Percentiles rank a stretch among this genome's conserved stretches.
phyloP scores from a whole-genome alignment of 2,329 filamentous ascomycete genomes.

The Aspergillus niger region DNA sequence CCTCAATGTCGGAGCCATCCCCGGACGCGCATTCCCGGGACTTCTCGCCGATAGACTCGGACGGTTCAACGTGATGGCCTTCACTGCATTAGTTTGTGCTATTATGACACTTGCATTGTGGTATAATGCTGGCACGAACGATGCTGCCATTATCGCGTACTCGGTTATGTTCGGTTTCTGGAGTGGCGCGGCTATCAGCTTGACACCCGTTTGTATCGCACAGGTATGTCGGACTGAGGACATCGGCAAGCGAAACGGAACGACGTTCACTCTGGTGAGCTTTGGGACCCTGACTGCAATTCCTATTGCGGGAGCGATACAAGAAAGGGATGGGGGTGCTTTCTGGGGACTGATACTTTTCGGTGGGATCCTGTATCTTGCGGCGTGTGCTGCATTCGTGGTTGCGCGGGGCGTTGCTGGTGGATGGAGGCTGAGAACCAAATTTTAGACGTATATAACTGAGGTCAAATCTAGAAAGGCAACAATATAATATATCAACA shows the following conservation, averaged over 20 bases:
- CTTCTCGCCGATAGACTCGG: conserved; percentile 36
- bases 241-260: conserved; percentile 29
- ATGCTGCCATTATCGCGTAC: conserved; percentile 24
- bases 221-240: conserved; percentile 34
- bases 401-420: conserved; percentile 25
- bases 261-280: conserved; percentile 27
- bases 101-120: conserved; percentile 29
- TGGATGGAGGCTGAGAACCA: conserved; percentile 22
- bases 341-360: conserved; percentile 21
- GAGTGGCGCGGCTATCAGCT: conserved; percentile 31
- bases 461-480: not conserved
- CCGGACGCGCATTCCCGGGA: conserved; percentile 36
- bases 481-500: not conserved
- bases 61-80: conserved; percentile 34
- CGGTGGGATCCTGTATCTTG: conserved; percentile 29
- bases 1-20: conserved; percentile 35
- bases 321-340: conserved; percentile 3
- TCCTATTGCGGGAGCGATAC: conserved; percentile 30
- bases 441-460: conserved; percentile 16
- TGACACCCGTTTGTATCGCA: conserved; percentile 35
- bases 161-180: conserved; percentile 27
- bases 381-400: conserved; percentile 25
- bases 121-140: conserved; percentile 18
- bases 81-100: conserved; percentile 21
- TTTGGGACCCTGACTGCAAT: conserved; percentile 26